Conservation (phyloP, 192 early-diverging fungal species). For the Cetraspora pellucida region DNA sequence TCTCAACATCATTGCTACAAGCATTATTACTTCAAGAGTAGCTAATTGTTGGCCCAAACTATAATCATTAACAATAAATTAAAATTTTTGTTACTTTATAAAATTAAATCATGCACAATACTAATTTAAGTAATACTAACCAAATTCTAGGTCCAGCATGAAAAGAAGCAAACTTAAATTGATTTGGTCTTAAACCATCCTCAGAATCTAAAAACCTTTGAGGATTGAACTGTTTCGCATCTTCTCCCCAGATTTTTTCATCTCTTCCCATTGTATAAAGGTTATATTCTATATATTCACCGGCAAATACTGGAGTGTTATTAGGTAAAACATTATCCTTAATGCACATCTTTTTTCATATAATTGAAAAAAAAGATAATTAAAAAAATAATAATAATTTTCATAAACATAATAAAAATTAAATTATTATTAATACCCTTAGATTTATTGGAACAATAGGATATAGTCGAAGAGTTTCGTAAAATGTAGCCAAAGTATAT, state of each 20-base stretch:
- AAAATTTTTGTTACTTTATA: not conserved
- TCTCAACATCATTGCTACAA: constrained; percentile 40
- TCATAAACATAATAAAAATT: too few species aligned
- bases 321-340: constrained; percentile 65
- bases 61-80: constrained; percentile 5
- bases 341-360: constrained; percentile 21
- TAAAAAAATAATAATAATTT: not conserved
- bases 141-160: constrained; percentile 59
- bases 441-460: constrained; percentile 65
- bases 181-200: constrained; percentile 38
- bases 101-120: not conserved
- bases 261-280: constrained; percentile 57
- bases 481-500: constrained; percentile 2
- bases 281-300: constrained; percentile 54
- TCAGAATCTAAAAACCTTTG: constrained; percentile 61
- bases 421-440: constrained; percentile 49
- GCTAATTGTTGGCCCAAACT: constrained; percentile 49
- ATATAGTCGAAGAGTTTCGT: constrained; percentile 65
- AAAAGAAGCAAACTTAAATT: constrained; percentile 59
- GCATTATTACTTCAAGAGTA: constrained; percentile 41
- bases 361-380: not conserved
- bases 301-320: constrained; percentile 56
- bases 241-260: constrained; percentile 61
- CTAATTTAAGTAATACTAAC: constrained; percentile 19
- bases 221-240: constrained; percentile 65